Percentiles rank a stretch among this genome's conserved stretches.
Conservation (phyloP, 1,284 basidiomycete genomes). For the Trametes versicolor region DNA sequence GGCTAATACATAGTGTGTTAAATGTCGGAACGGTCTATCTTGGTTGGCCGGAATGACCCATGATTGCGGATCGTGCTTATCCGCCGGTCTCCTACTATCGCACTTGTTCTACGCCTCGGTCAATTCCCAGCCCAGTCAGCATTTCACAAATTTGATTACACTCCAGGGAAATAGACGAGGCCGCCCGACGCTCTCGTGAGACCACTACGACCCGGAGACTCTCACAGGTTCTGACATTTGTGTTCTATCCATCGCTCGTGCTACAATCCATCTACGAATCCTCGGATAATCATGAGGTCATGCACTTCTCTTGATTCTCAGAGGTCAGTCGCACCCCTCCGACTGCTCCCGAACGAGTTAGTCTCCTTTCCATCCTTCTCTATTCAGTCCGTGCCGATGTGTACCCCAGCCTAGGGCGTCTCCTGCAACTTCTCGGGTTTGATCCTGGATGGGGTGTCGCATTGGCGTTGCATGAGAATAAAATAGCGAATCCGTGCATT, state of each 20-base stretch:
- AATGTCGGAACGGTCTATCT: too few species aligned
- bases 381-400: slow-evolving; percentile 20
- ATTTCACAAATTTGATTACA: neutral
- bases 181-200: slow-evolving; percentile 5
- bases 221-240: neutral
- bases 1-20: too few species aligned
- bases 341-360: slow-evolving; percentile 23
- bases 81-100: too few species aligned
- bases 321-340: slow-evolving; percentile 11
- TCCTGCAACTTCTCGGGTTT: neutral
- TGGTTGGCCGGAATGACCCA: too few species aligned
- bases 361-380: slow-evolving; percentile 20
- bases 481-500: neutral
- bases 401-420: neutral
- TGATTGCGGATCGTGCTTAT: too few species aligned
- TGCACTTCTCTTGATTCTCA: slow-evolving; percentile 16
- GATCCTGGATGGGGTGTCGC: neutral
- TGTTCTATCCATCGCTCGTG: slow-evolving; percentile 16
- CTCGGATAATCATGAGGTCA: slow-evolving; percentile 37
- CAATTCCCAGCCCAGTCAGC: neutral
- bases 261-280: slow-evolving; percentile 17
- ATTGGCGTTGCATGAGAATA: neutral
- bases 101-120: too few species aligned
- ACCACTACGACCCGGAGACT: neutral
- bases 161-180: too few species aligned